Evolutionary conservation across 768 basidiomycete species (phyloP).

Genomic region (Collybia mongolica): DNA sequence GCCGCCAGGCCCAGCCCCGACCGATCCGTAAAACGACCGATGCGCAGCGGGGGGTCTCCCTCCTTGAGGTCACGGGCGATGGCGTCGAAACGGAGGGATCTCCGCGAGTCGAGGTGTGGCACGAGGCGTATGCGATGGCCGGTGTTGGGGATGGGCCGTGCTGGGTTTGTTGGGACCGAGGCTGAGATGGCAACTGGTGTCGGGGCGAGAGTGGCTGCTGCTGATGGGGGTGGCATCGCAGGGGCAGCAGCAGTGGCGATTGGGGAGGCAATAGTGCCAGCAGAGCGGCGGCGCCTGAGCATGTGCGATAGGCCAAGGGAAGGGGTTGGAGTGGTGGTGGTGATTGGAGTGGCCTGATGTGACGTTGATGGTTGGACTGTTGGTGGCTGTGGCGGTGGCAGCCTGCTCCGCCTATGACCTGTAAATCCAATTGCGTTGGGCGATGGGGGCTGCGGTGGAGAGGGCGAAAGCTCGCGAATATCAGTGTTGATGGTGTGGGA

Average conservation of each 20-base stretch:
- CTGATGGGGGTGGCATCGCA: constrained; percentile 19
- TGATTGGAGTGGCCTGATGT: constrained; percentile 28
- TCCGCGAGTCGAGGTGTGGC: constrained; percentile 88
- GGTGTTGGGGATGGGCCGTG: constrained; percentile 3
- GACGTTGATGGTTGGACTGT: constrained; percentile 34
- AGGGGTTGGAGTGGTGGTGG: constrained; percentile 18
- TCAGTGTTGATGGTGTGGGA: constrained; percentile 46
- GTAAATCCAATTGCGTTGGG: constrained; percentile 15
- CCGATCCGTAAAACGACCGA: constrained; percentile 93
- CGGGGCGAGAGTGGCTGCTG: constrained; percentile 4
- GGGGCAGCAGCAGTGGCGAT: constrained; percentile 19
- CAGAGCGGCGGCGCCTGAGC: constrained; percentile 66
- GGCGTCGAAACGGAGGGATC: constrained; percentile 89
- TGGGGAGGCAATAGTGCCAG: constrained; percentile 44
- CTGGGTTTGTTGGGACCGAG: constrained; percentile 5
- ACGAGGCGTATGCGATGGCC: constrained; percentile 87
- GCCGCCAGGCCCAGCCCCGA: constrained; percentile 64
- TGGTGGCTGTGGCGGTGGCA: constrained; percentile 16
- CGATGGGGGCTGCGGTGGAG: constrained; percentile 35
- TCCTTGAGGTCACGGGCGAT: constrained; percentile 82
- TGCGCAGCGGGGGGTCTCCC: constrained; percentile 70
- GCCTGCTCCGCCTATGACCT: constrained; percentile 2
- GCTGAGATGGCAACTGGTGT: constrained; percentile 3
- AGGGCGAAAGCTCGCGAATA: constrained; percentile 42
- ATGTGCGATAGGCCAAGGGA: constrained; percentile 58